Conservation (phyloP, 257 asterid species). For the Nicotiana tomentosiformis region DNA sequence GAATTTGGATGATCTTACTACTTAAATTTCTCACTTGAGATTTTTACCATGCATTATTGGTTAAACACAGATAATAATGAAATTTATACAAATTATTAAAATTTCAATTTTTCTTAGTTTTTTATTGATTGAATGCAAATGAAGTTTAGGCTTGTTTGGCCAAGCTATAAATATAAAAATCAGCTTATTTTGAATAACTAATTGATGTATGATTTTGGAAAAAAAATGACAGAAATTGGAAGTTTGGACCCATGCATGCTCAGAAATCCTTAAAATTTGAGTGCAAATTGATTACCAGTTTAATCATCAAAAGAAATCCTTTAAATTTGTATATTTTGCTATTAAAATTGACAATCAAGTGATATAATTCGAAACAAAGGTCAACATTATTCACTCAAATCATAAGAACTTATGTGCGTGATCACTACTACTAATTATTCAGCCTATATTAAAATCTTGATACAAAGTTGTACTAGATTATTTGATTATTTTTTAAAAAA, state of each 20-base stretch:
- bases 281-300: neutral
- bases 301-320: neutral
- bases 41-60: neutral
- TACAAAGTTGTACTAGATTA: neutral
- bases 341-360: neutral
- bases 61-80: neutral
- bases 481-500: neutral
- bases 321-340: neutral
- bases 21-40: neutral
- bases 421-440: neutral
- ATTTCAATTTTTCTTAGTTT: neutral
- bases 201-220: too few relatives aligned
- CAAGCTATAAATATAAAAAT: too few relatives aligned
- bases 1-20: neutral
- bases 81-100: neutral
- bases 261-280: too few relatives aligned
- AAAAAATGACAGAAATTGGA: neutral
- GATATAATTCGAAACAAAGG: neutral
- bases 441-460: neutral
- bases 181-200: too few relatives aligned
- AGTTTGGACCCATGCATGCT: neutral
- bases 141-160: too few relatives aligned
- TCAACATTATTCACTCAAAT: neutral
- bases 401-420: neutral
- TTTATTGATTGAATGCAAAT: neutral